Conservation (phyloP, 768 basidiomycete species). For the Russula abietina region DNA sequence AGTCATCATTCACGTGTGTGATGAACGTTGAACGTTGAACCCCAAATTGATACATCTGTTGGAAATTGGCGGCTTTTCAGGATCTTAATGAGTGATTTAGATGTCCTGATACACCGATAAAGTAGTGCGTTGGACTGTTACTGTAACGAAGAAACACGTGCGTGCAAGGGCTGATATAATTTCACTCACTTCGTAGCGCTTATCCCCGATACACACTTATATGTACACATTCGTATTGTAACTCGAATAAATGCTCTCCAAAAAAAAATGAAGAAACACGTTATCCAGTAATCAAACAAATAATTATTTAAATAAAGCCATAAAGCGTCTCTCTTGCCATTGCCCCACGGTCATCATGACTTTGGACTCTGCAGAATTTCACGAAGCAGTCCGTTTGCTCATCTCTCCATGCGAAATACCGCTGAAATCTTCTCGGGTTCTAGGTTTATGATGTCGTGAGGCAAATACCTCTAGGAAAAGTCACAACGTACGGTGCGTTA, state of each 20-base stretch:
- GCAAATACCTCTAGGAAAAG: constrained; percentile 57
- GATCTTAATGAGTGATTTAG: too few relatives aligned
- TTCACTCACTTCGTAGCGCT: too few relatives aligned
- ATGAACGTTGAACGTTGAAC: background rate
- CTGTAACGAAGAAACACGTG: too few relatives aligned
- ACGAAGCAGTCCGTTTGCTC: constrained; percentile 43
- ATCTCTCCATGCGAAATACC: background rate
- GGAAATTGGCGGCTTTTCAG: background rate
- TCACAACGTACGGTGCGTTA: constrained; percentile 67
- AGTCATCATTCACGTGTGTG: background rate
- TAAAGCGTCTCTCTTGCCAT: background rate
- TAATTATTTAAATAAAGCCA: constrained; percentile 5
- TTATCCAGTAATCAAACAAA: background rate
- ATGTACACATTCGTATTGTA: too few relatives aligned
- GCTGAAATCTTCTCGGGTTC: background rate
- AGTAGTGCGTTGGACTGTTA: background rate
- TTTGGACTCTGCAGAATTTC: constrained; percentile 58
- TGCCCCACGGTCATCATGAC: background rate
- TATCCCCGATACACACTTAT: too few relatives aligned
- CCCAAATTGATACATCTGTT: background rate
- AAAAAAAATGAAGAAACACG: too few relatives aligned
- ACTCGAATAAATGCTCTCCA: too few relatives aligned
- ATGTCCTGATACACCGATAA: background rate
- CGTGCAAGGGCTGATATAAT: too few relatives aligned
- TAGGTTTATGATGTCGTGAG: constrained; percentile 73